Evolutionary conservation across 2,329 filamentous ascomycete species (phyloP).

Genomic region (Aspergillus quadricinctus): DNA sequence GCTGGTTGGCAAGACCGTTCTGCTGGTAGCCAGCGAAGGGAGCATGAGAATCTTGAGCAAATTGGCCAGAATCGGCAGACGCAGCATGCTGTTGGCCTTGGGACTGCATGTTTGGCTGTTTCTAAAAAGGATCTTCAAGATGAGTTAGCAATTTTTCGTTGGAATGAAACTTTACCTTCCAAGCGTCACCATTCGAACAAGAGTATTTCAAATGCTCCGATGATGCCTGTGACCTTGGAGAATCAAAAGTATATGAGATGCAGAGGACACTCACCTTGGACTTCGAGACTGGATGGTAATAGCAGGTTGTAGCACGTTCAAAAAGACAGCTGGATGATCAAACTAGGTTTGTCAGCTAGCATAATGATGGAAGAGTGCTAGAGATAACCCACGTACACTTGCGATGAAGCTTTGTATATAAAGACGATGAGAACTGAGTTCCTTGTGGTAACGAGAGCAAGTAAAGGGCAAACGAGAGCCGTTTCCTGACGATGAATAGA

Average conservation of each 20-base stretch:
- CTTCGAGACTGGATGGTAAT: not conserved
- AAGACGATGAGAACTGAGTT: not conserved
- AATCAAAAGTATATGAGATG: not conserved
- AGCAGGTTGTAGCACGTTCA: not conserved
- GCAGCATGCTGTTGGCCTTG: conserved; percentile 21
- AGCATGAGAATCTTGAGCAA: conserved; percentile 24
- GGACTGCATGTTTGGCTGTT: conserved; percentile 18
- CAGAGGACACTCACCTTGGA: not conserved
- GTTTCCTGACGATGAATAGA: conserved; percentile 8
- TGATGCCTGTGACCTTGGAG: not conserved
- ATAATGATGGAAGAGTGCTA: too few relatives aligned
- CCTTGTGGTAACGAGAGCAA: not conserved
- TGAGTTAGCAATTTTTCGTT: not conserved
- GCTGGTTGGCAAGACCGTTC: conserved; percentile 8
- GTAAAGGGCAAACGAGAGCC: conserved; percentile 5
- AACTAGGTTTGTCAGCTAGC: not conserved
- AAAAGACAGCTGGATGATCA: not conserved
- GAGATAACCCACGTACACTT: not conserved
- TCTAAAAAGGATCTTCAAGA: conserved; percentile 7
- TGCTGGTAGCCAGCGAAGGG: conserved; percentile 22
- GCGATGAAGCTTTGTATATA: not conserved
- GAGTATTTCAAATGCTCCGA: too few relatives aligned
- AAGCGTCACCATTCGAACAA: not conserved
- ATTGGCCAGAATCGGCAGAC: conserved; percentile 22
- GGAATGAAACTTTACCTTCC: not conserved